Percentiles rank a stretch among this genome's conserved stretches.
Conservation (phyloP, 2,329 filamentous ascomycete species). For the Fusarium sp. region DNA sequence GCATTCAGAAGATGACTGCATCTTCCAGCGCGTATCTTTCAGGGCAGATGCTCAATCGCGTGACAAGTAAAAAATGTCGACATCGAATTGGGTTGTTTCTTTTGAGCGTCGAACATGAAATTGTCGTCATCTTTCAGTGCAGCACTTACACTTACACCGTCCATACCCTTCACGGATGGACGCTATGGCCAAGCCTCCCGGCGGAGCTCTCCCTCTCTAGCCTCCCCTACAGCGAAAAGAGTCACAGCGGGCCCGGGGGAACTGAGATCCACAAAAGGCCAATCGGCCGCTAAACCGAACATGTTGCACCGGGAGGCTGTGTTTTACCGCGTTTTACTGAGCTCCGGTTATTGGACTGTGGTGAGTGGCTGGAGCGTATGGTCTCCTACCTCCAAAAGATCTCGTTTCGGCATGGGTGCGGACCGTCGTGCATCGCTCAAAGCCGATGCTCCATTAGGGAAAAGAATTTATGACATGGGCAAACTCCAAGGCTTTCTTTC, state of each 20-base stretch:
- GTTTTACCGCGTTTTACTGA: slow-evolving; percentile 28
- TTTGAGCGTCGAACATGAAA: background rate
- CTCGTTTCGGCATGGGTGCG: background rate
- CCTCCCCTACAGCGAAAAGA: slow-evolving; percentile 9
- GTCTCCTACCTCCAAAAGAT: background rate
- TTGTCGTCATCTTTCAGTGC: slow-evolving; percentile 21
- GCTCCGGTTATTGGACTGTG: background rate
- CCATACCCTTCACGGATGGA: background rate
- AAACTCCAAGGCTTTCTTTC: slow-evolving; percentile 36
- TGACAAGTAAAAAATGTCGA: slow-evolving; percentile 1
- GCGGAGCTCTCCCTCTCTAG: background rate
- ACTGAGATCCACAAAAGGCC: slow-evolving; percentile 1
- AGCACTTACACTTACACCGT: slow-evolving; percentile 1
- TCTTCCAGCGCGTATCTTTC: slow-evolving; percentile 4
- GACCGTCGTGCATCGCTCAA: slow-evolving; percentile 25
- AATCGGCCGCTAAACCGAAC: slow-evolving; percentile 14
- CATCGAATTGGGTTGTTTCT: background rate
- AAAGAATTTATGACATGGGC: slow-evolving; percentile 4
- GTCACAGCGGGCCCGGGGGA: slow-evolving; percentile 22
- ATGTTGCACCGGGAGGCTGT: slow-evolving; percentile 22
- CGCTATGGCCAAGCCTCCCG: slow-evolving; percentile 8
- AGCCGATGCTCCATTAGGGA: slow-evolving; percentile 12
- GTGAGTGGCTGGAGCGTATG: slow-evolving; percentile 14
- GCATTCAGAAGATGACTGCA: slow-evolving; percentile 30
- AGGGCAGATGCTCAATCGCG: background rate